Evolutionary conservation across 306 rosid genomes (phyloP).

Genomic region (Cucumis cinereus): DNA sequence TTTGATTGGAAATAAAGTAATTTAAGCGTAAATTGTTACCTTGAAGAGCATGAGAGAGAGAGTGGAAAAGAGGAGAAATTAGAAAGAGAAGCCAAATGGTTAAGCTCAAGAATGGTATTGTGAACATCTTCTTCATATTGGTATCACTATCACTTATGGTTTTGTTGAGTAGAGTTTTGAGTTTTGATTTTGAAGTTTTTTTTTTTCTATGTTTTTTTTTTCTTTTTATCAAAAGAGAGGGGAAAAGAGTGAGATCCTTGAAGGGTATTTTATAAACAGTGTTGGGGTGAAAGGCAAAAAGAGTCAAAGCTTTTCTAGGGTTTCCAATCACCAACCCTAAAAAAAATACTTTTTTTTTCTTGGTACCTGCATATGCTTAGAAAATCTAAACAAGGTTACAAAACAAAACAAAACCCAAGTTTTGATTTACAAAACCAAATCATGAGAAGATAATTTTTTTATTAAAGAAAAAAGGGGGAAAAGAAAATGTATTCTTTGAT

Average conservation of each 20-base stretch:
- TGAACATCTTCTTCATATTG: background rate
- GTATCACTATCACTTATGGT: background rate
- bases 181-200: background rate
- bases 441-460: background rate
- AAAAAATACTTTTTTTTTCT: background rate
- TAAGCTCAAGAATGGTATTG: background rate
- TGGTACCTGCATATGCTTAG: background rate
- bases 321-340: constrained; percentile 8
- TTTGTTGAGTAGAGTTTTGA: background rate
- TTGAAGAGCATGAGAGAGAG: constrained; percentile 3
- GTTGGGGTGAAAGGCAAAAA: background rate
- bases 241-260: constrained; percentile 3
- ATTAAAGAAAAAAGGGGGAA: background rate
- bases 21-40: background rate
- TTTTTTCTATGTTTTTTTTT: too few species aligned
- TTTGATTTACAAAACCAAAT: background rate
- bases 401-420: constrained; percentile 4
- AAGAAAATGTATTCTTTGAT: background rate
- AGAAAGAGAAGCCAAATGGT: constrained; percentile 1
- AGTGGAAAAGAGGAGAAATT: background rate
- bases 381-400: background rate
- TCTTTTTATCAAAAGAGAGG: background rate
- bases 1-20: background rate
- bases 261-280: constrained; percentile 4
- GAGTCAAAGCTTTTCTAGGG: constrained; percentile 13